These are phyloP conservation scores for Suillus subluteus DNA, from an alignment of 768 basidiomycete species.

Conservation along the genomic window DNA sequence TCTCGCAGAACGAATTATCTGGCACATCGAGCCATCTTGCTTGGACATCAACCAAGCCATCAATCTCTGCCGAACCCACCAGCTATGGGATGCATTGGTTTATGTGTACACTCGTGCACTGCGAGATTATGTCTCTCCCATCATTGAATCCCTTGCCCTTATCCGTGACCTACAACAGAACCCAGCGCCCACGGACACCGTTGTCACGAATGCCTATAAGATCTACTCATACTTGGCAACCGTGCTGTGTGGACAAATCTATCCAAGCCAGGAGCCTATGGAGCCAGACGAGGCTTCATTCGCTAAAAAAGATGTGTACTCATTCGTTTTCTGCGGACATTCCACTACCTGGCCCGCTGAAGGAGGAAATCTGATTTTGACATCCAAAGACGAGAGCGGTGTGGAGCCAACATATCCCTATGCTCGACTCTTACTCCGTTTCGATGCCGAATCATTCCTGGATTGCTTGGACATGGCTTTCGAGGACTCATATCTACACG, in stretches of 20 bases:
- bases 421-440: slow-evolving; percentile 76
- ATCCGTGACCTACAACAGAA: slow-evolving; percentile 47
- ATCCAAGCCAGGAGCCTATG: slow-evolving; percentile 82
- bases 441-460: slow-evolving; percentile 93
- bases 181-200: slow-evolving; percentile 48
- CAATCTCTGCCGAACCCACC: slow-evolving; percentile 77
- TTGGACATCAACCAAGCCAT: slow-evolving; percentile 95
- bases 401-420: slow-evolving; percentile 90
- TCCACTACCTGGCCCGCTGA: slow-evolving; percentile 82
- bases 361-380: slow-evolving; percentile 74
- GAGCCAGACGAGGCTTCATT: slow-evolving; percentile 61
- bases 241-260: slow-evolving; percentile 79
- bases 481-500: slow-evolving; percentile 90
- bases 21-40: slow-evolving; percentile 91
- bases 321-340: slow-evolving; percentile 82
- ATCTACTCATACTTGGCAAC: slow-evolving; percentile 87
- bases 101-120: slow-evolving; percentile 92
- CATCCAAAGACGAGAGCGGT: slow-evolving; percentile 73
- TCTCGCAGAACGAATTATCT: slow-evolving; percentile 86
- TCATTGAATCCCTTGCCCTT: slow-evolving; percentile 82
- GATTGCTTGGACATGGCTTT: slow-evolving; percentile 94
- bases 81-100: slow-evolving; percentile 90
- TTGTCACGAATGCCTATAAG: slow-evolving; percentile 83
- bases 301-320: slow-evolving; percentile 78
- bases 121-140: slow-evolving; percentile 85